phyloP scores from a whole-genome alignment of 805 yeast genomes.

The Candida rishiriensis region DNA sequence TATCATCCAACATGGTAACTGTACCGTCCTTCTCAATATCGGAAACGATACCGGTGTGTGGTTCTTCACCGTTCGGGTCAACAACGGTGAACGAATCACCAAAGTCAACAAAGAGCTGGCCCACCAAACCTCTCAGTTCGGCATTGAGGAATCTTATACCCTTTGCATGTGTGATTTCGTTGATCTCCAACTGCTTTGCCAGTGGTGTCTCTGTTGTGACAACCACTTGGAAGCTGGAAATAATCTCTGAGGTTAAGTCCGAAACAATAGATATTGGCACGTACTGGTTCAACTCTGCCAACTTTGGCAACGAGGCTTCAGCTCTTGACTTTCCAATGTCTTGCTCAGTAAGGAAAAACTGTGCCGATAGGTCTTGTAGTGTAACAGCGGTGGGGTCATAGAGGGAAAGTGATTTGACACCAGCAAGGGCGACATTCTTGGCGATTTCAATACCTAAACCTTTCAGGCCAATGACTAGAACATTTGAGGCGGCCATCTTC shows the following conservation, averaged over 20 bases:
- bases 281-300: constrained; percentile 83
- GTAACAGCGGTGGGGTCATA: constrained; percentile 74
- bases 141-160: constrained; percentile 78
- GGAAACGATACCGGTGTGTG: constrained; percentile 78
- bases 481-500: constrained; percentile 90
- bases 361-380: constrained; percentile 77
- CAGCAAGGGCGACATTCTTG: constrained; percentile 93
- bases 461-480: constrained; percentile 82
- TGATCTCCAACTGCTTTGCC: constrained; percentile 71
- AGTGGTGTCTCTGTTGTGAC: constrained; percentile 77
- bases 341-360: constrained; percentile 67
- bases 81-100: constrained; percentile 76
- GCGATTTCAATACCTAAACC: constrained; percentile 97
- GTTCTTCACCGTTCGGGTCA: constrained; percentile 93
- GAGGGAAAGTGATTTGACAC: constrained; percentile 85
- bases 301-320: constrained; percentile 54
- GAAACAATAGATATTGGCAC: constrained; percentile 75
- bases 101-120: constrained; percentile 83
- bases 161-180: constrained; percentile 67
- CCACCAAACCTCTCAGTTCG: constrained; percentile 84
- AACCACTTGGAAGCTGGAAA: constrained; percentile 65
- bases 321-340: constrained; percentile 85
- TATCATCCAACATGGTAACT: constrained; percentile 89
- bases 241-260: constrained; percentile 48
- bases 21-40: constrained; percentile 85